A percentile compares a stretch with the other conserved stretches of the same genome.
phyloP scores from a whole-genome alignment of 2,329 filamentous ascomycete genomes.

The Hymenoscyphus repandus region DNA sequence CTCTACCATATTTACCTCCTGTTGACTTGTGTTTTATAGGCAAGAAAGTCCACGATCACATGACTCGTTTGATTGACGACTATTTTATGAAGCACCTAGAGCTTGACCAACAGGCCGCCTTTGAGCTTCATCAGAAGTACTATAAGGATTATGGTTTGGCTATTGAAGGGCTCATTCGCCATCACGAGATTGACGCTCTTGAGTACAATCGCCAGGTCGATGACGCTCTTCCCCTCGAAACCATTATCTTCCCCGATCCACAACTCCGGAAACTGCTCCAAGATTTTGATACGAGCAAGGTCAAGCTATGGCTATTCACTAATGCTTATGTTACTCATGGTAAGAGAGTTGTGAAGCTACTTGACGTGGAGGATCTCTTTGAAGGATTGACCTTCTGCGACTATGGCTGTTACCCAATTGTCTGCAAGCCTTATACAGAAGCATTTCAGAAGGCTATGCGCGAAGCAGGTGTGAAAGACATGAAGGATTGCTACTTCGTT shows the following conservation, averaged over 20 bases:
- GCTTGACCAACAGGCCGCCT: conserved; percentile 72
- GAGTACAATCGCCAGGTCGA: conserved; percentile 95
- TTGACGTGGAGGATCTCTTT: conserved; percentile 83
- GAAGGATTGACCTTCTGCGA: conserved; percentile 95
- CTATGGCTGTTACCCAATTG: conserved; percentile 65
- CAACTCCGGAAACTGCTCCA: conserved; percentile 70
- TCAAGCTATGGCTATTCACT: conserved; percentile 89
- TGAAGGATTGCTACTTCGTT: conserved; percentile 83
- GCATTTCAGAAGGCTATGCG: conserved; percentile 89
- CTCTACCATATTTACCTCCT: background rate
- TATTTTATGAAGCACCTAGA: conserved; percentile 60
- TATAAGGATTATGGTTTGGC: conserved; percentile 96
- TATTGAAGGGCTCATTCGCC: conserved; percentile 86
- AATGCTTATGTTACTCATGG: conserved; percentile 93
- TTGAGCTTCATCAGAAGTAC: conserved; percentile 81
- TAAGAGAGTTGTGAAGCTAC: conserved; percentile 70
- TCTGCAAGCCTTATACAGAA: conserved; percentile 79
- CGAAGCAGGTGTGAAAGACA: conserved; percentile 66
- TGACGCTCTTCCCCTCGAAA: conserved; percentile 84
- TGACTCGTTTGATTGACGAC: conserved; percentile 72
- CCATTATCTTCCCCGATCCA: conserved; percentile 73
- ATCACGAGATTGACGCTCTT: conserved; percentile 91
- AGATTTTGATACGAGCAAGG: conserved; percentile 77
- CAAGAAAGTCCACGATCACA: conserved; percentile 78
- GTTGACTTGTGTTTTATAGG: conserved; percentile 39